These are phyloP conservation scores for Pythium monospermum DNA, from an alignment of 352 stramenopile genomes.

Conservation along the genomic window DNA sequence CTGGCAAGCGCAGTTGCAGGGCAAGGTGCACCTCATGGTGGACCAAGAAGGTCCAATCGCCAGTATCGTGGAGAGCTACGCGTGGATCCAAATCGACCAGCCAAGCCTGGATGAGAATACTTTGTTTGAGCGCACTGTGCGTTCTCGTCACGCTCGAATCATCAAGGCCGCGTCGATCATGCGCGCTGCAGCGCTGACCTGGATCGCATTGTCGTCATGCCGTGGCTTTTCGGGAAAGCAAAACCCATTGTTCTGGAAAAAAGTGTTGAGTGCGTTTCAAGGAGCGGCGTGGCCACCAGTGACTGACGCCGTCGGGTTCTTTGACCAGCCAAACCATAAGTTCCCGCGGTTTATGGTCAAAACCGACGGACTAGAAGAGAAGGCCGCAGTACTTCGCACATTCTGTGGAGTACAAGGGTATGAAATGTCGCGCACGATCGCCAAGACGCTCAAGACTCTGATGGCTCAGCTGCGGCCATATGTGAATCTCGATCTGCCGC, in stretches of 20 bases:
- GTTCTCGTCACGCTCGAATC: not conserved
- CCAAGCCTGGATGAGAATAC: not conserved
- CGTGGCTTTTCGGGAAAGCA: not conserved
- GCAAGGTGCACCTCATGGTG: not conserved
- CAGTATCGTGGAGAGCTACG: slow-evolving; percentile 1
- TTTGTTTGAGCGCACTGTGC: too few relatives aligned
- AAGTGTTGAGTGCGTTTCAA: not conserved
- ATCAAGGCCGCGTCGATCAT: not conserved
- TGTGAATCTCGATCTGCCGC: too few relatives aligned
- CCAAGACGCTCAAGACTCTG: too few relatives aligned
- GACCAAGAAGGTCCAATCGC: not conserved
- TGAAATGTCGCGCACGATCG: too few relatives aligned
- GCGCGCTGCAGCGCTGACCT: not conserved
- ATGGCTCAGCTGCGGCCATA: too few relatives aligned
- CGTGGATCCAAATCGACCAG: not conserved
- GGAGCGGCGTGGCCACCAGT: not conserved
- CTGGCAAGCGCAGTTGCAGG: not conserved
- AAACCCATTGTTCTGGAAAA: slow-evolving; percentile 1
- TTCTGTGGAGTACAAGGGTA: not conserved
- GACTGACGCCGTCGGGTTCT: not conserved
- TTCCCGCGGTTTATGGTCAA: not conserved
- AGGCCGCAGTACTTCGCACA: not conserved
- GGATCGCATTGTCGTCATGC: not conserved
- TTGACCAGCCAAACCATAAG: not conserved
- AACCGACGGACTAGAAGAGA: not conserved